These are phyloP conservation scores for Aleurites moluccanus DNA, from an alignment of 441 rosid species.

Conservation along the genomic window DNA sequence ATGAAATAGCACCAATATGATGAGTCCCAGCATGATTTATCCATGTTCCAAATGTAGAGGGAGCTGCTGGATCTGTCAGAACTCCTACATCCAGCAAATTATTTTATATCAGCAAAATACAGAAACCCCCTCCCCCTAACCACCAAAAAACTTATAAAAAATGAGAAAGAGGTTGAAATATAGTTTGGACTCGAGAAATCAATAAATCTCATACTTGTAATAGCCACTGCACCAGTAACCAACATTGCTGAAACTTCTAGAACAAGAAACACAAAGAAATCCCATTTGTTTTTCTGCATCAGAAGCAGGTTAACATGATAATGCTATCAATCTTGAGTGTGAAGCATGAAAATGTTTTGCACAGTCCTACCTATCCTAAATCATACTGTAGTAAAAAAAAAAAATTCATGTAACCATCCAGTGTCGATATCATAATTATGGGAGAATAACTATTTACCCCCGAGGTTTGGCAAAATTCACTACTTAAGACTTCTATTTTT, in stretches of 20 bases:
- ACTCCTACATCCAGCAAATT: conserved; percentile 58
- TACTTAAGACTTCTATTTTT: too few species aligned
- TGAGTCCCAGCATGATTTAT: conserved; percentile 52
- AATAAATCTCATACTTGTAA: conserved; percentile 62
- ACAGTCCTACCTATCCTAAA: background rate
- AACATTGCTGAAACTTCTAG: conserved; percentile 87
- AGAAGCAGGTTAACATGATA: conserved; percentile 14
- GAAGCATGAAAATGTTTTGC: background rate
- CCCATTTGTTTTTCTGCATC: conserved; percentile 96
- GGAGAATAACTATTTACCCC: too few species aligned
- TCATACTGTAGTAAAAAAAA: background rate
- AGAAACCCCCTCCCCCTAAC: background rate
- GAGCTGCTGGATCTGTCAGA: conserved; percentile 75
- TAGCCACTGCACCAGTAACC: conserved; percentile 79
- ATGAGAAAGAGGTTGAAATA: conserved; percentile 16
- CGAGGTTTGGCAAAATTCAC: too few species aligned
- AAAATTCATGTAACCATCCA: conserved; percentile 5
- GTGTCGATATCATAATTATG: conserved; percentile 6
- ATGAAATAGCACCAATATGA: conserved; percentile 76
- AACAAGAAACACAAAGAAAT: conserved; percentile 81
- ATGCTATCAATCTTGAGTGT: background rate
- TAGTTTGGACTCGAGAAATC: conserved; percentile 19
- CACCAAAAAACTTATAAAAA: background rate
- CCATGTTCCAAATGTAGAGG: conserved; percentile 82
- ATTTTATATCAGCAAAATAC: background rate